Conservation (phyloP, 2,329 filamentous ascomycete species). For the Lasiodiplodia sp. region DNA sequence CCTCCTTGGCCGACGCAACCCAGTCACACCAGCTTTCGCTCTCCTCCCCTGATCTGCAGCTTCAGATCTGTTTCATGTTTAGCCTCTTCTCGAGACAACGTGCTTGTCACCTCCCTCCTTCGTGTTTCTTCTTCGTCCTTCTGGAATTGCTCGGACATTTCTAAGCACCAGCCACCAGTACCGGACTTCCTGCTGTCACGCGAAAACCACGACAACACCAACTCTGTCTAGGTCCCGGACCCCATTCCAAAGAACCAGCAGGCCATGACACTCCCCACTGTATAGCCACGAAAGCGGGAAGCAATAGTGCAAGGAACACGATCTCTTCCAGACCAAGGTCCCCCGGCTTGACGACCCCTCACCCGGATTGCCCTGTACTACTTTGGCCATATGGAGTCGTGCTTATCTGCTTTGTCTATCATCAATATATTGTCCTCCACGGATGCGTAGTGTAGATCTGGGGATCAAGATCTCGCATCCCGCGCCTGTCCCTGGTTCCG, state of each 20-base stretch:
- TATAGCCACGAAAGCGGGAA: no score
- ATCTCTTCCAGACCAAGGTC: no score
- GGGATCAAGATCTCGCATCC: neutral
- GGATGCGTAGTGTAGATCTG: neutral
- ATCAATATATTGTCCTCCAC: neutral
- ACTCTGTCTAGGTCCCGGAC: neutral
- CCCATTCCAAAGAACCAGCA: neutral
- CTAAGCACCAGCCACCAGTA: neutral
- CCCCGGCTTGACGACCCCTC: neutral
- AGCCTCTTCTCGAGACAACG: neutral
- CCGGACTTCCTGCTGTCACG: neutral
- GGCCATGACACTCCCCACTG: neutral
- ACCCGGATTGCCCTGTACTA: neutral
- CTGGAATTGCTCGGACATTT: neutral
- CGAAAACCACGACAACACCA: neutral
- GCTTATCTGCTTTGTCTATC: neutral
- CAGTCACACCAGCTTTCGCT: neutral
- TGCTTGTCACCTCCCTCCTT: neutral
- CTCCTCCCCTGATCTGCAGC: neutral
- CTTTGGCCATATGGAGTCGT: neutral
- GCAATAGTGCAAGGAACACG: no score
- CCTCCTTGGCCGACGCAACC: slow-evolving; percentile 1
- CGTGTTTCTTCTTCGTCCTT: neutral
- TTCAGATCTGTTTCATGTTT: slow-evolving; percentile 1
- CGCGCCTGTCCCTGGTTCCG: neutral